Conservation (phyloP, 1,139 yeast species). For the Geotrichum candidum region DNA sequence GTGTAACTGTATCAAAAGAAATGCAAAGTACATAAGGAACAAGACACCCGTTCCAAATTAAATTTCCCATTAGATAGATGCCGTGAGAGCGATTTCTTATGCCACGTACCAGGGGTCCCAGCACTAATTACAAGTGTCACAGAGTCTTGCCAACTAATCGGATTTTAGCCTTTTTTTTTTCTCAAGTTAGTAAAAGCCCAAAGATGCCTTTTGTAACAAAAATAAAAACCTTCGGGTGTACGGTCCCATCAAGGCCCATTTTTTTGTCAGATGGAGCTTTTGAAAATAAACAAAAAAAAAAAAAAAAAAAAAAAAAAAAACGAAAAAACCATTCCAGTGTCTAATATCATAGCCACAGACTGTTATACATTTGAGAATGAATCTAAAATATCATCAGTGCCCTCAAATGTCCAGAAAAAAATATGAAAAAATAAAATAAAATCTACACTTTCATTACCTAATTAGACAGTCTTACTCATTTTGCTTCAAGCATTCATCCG, state of each 20-base stretch:
- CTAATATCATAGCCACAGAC: too few relatives aligned
- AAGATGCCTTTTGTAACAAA: neutral
- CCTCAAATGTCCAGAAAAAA: too few relatives aligned
- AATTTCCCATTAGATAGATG: neutral
- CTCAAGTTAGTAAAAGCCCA: neutral
- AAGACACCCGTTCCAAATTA: neutral
- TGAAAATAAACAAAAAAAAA: too few relatives aligned
- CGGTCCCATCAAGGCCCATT: neutral
- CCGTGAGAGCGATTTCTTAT: neutral
- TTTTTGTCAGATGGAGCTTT: neutral
- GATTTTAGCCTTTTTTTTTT: neutral
- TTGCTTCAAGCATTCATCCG: neutral
- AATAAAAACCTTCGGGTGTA: neutral
- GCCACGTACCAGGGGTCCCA: neutral
- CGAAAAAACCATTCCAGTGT: too few relatives aligned
- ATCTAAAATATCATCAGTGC: too few relatives aligned
- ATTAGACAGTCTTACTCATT: neutral
- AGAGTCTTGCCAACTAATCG: too few relatives aligned
- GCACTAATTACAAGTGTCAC: too few relatives aligned
- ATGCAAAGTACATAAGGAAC: neutral
- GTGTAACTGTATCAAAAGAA: neutral
- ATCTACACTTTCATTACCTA: neutral
- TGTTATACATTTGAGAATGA: too few relatives aligned
- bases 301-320: too few relatives aligned
- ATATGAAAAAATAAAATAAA: too few relatives aligned